A percentile compares a stretch with the other conserved stretches of the same genome.
These are phyloP conservation scores for Dryadomyces quercivorus DNA, from an alignment of 2,329 filamentous ascomycete genomes.

Conservation along the genomic window DNA sequence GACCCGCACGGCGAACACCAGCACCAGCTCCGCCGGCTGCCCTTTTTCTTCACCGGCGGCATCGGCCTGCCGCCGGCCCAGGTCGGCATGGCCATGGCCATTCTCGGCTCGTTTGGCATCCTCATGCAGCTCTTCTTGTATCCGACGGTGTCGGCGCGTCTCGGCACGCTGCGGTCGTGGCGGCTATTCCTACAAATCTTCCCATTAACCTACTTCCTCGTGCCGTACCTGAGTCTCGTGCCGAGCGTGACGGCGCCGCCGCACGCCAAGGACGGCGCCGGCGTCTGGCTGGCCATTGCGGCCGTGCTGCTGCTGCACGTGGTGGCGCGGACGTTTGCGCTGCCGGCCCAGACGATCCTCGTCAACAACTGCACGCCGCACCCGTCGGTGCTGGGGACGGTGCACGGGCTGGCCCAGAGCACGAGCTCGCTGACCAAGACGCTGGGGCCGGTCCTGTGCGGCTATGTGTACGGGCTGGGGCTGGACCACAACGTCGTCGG, in stretches of 20 bases:
- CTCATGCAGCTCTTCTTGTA: constrained; percentile 60
- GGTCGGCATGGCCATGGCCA: constrained; percentile 68
- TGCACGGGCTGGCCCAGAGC: constrained; percentile 46
- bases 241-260: constrained; percentile 41
- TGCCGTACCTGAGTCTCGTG: constrained; percentile 60
- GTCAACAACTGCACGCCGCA: constrained; percentile 49
- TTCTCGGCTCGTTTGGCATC: constrained; percentile 66
- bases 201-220: constrained; percentile 54
- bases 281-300: constrained; percentile 54
- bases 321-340: constrained; percentile 56
- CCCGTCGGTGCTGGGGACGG: constrained; percentile 43
- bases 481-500: constrained; percentile 45
- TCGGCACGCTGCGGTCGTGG: constrained; percentile 59
- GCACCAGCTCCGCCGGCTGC: constrained; percentile 23
- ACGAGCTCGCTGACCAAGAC: constrained; percentile 46
- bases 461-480: constrained; percentile 47
- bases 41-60: constrained; percentile 60
- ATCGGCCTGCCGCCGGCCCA: constrained; percentile 59
- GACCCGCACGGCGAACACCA: constrained; percentile 22
- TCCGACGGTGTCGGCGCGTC: constrained; percentile 49
- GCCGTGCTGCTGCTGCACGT: constrained; percentile 56
- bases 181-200: constrained; percentile 58
- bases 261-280: constrained; percentile 36
- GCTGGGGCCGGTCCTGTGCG: constrained; percentile 47
- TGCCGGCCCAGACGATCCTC: constrained; percentile 45